These are phyloP conservation scores for Phytopythium vexans DNA, from an alignment of 352 stramenopile genomes.

Conservation along the genomic window DNA sequence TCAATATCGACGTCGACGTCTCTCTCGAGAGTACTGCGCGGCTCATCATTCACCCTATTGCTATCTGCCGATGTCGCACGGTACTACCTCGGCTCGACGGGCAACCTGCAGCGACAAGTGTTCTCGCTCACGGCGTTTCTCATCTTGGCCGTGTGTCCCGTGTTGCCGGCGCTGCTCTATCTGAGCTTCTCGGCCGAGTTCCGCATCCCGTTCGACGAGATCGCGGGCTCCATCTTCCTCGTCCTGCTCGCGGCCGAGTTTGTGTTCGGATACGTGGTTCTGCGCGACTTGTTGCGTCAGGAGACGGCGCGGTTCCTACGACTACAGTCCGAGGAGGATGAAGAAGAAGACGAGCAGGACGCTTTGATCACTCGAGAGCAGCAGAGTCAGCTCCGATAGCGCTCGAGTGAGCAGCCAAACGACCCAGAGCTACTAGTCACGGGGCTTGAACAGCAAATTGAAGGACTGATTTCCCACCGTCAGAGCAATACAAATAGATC, in stretches of 20 bases:
- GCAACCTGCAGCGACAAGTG: conserved; percentile 55
- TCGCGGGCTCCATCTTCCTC: conserved; percentile 28
- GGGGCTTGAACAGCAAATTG: too few relatives aligned
- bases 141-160: conserved; percentile 59
- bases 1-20: conserved; percentile 3
- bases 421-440: too few relatives aligned
- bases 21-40: conserved; percentile 36
- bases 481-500: too few relatives aligned
- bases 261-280: conserved; percentile 30
- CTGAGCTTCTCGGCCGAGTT: conserved; percentile 51
- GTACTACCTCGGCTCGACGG: conserved; percentile 55
- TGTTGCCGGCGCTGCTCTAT: conserved; percentile 53
- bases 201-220: conserved; percentile 42
- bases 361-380: neutral
- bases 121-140: conserved; percentile 67
- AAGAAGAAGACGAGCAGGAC: conserved; percentile 15
- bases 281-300: conserved; percentile 50
- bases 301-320: conserved; percentile 57
- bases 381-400: too few relatives aligned
- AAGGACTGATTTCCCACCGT: too few relatives aligned
- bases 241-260: conserved; percentile 41
- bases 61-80: conserved; percentile 40
- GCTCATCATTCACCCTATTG: conserved; percentile 40
- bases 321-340: conserved; percentile 15
- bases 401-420: too few relatives aligned